Conservation (phyloP, 345 rosid species). For the Eutrema yunnanense region DNA sequence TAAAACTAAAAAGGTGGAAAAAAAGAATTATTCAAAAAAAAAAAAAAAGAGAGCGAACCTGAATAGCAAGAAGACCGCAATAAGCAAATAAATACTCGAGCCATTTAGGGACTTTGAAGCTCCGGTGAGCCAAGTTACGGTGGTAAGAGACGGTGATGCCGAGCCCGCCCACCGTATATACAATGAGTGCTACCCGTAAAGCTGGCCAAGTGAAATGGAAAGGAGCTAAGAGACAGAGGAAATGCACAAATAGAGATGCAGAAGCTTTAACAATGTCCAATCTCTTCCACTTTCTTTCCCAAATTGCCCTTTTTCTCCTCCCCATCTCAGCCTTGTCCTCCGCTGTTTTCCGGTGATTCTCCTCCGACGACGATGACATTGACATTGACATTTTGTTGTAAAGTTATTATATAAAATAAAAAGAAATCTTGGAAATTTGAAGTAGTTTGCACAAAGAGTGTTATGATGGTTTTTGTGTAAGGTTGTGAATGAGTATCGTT, state of each 20-base stretch:
- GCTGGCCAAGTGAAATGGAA: conserved; percentile 71
- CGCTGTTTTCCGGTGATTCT: conserved; percentile 22
- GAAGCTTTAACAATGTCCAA: conserved; percentile 47
- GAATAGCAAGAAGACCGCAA: conserved; percentile 50
- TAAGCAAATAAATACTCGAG: conserved; percentile 80
- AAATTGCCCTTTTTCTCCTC: conserved; percentile 27
- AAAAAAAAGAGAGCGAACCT: background rate
- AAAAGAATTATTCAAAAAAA: background rate
- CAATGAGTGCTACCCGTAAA: conserved; percentile 44
- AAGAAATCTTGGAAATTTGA: background rate
- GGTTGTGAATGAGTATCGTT: conserved; percentile 9
- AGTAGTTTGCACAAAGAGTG: conserved; percentile 11
- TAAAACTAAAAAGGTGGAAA: background rate
- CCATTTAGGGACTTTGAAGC: conserved; percentile 81
- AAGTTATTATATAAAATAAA: background rate
- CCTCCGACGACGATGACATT: background rate
- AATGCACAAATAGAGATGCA: conserved; percentile 51
- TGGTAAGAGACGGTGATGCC: conserved; percentile 77
- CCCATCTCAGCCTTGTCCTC: conserved; percentile 38
- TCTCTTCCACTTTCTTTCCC: conserved; percentile 54
- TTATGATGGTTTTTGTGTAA: background rate
- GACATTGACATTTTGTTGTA: conserved; percentile 2
- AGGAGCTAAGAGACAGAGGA: conserved; percentile 64
- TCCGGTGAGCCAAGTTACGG: conserved; percentile 65
- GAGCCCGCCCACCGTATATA: conserved; percentile 53